A percentile compares a stretch with the other conserved stretches of the same genome.
Evolutionary conservation across 352 stramenopile species (phyloP).

Genomic region (Pythium periplocum): DNA sequence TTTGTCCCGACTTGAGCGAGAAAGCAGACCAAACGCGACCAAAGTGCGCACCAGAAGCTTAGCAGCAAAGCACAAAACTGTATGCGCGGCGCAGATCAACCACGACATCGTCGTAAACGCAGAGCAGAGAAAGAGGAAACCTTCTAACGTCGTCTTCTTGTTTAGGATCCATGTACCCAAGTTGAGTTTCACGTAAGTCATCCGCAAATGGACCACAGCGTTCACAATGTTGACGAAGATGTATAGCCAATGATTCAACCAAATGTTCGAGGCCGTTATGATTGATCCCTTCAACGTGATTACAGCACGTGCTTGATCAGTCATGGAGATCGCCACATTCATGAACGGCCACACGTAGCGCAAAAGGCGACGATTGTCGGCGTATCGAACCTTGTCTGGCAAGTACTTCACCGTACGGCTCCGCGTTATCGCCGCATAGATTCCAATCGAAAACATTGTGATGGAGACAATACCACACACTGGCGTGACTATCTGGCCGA

Average conservation of each 20-base stretch:
- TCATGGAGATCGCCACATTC: constrained; percentile 24
- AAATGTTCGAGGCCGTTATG: constrained; percentile 51
- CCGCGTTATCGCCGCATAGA: constrained; percentile 20
- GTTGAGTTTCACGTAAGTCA: constrained; percentile 39
- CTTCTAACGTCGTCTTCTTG: constrained; percentile 39
- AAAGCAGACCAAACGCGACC: constrained; percentile 30
- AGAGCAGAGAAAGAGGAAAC: constrained; percentile 50
- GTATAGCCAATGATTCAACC: constrained; percentile 74
- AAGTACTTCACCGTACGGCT: constrained; percentile 36
- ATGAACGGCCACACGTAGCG: constrained; percentile 47
- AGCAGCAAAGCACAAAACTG: constrained; percentile 18
- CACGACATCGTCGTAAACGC: constrained; percentile 49
- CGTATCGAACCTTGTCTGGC: constrained; percentile 30
- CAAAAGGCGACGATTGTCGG: constrained; percentile 19
- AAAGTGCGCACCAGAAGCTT: constrained; percentile 28
- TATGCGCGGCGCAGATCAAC: constrained; percentile 52
- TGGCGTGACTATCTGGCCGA: too few relatives aligned
- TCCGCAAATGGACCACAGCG: constrained; percentile 30
- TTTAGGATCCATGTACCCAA: constrained; percentile 55
- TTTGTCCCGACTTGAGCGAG: constrained; percentile 18
- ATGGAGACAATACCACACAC: too few relatives aligned
- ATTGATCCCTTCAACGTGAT: constrained; percentile 48
- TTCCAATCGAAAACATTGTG: too few relatives aligned
- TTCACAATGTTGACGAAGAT: constrained; percentile 52
- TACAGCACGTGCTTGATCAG: constrained; percentile 29